phyloP scores from a whole-genome alignment of 1,284 basidiomycete genomes.

The Sporisorium sorghi region DNA sequence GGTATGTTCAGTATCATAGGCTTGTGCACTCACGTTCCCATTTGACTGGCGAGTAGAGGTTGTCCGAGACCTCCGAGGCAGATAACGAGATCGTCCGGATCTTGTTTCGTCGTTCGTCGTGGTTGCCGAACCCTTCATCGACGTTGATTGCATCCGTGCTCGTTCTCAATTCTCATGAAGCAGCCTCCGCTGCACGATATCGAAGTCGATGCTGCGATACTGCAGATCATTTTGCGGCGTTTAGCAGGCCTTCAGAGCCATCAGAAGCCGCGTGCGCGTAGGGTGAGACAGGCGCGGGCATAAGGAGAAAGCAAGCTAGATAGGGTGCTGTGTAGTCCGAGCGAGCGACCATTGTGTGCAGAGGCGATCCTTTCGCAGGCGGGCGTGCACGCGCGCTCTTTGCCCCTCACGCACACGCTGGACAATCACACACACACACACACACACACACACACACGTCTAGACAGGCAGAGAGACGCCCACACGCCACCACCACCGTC shows the following conservation, averaged over 20 bases:
- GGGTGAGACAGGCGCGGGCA: not conserved
- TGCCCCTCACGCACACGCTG: too few species aligned
- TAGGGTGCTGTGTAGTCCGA: not conserved
- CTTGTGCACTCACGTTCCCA: not conserved
- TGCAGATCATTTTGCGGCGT: too few species aligned
- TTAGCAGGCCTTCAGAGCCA: too few species aligned
- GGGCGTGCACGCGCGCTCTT: not conserved
- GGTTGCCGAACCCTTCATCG: not conserved
- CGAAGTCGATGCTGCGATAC: too few species aligned
- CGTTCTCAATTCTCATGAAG: too few species aligned
- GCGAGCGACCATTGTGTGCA: not conserved
- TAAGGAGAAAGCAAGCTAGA: not conserved
- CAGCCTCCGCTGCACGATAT: too few species aligned
- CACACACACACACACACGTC: conserved; percentile 3
- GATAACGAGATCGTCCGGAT: not conserved
- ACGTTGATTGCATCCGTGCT: too few species aligned
- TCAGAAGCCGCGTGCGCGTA: conserved; percentile 1
- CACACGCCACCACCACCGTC: conserved; percentile 5
- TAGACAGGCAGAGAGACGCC: not conserved
- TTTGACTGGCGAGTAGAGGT: not conserved
- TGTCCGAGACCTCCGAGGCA: not conserved
- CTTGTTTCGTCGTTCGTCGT: not conserved
- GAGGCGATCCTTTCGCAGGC: not conserved
- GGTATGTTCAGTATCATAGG: too few species aligned
- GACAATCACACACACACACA: not conserved